A percentile compares a stretch with the other conserved stretches of the same genome.
Conservation (phyloP, 1,284 basidiomycete species). For the Rhizoctonia solani region DNA sequence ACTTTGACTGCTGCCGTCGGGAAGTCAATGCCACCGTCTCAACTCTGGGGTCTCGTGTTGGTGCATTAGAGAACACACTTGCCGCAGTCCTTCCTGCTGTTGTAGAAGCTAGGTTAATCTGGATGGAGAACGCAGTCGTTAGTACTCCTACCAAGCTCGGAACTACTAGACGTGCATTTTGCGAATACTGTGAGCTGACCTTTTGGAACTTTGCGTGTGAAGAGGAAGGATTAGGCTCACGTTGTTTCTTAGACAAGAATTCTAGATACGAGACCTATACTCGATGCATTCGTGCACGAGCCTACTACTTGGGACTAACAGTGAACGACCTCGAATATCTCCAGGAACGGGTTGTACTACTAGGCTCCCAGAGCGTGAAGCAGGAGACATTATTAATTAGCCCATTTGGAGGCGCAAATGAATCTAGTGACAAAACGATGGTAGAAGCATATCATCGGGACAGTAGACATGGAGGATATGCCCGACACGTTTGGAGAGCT, state of each 20-base stretch:
- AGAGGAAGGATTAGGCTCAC: background rate
- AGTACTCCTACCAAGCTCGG: conserved; percentile 2
- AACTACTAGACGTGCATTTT: conserved; percentile 10
- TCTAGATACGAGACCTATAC: conserved; percentile 4
- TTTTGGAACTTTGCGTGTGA: background rate
- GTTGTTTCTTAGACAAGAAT: background rate
- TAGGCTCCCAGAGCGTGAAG: background rate
- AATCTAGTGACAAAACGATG: conserved; percentile 3
- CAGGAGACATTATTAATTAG: background rate
- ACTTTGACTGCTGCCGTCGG: background rate
- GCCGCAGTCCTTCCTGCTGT: conserved; percentile 6
- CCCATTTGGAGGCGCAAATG: conserved; percentile 15
- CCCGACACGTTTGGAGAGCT: conserved; percentile 7
- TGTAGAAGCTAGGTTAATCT: conserved; percentile 2
- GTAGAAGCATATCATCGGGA: background rate
- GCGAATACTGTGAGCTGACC: conserved; percentile 18
- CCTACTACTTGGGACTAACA: background rate
- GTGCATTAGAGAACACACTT: background rate
- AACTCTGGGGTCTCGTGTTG: background rate
- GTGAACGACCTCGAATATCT: conserved; percentile 4
- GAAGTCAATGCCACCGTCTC: background rate
- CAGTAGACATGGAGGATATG: conserved; percentile 9
- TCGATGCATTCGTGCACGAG: background rate
- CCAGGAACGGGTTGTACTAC: background rate
- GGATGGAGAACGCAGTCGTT: conserved; percentile 17